Evolutionary conservation across 2,329 filamentous ascomycete genomes (phyloP), one percentile per base, ranked within the genome.

Genomic region (Myriosclerotinia curreyana): DNA sequence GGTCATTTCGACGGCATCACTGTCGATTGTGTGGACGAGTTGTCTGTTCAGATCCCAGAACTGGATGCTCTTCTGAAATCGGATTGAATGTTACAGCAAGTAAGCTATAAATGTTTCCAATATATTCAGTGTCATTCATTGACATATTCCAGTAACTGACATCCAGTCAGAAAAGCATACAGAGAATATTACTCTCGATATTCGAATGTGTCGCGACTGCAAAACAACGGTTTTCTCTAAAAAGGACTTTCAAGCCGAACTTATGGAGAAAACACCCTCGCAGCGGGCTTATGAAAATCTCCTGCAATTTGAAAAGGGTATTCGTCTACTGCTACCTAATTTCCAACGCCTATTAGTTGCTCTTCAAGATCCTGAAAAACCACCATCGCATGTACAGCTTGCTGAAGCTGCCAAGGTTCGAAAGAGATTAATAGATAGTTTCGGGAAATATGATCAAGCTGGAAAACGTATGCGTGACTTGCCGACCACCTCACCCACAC

Each of bases 131-230:
- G 40, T 69, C 67, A 64, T 55, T 56, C 58, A 65, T 67, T 70
- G 66, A 73, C 71, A 75, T 65, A 72, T 66, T 66, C 56, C 63
- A 68, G 64, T 68, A 66, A 74, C 76, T 79, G 69, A 73, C 76
- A 55, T 74, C 73, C 31, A 71, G 76, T 74, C 77, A 75, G 72
- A 85, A 69, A 83, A 83, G 70, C 68, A 75, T 70, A 67, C 81
- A 74, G 78, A 78, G 17, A 83, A 52, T 20, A 75, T 96, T 50
- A 86, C 85, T 62, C 77, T 98, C 51, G 91, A 96, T 73, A 80
- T 99, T 20, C 86, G 95, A 50, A 94, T 99, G 84, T 99, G 95
- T 76, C 90, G 89, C 71, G 92, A 96, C 64, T 99, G 95, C 79
- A 92, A 83, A 69, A 78, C 83, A 40, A 90, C 85, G 0, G 76